Conservation (phyloP, 192 early-diverging fungal species). For the Linnemannia elongata region DNA sequence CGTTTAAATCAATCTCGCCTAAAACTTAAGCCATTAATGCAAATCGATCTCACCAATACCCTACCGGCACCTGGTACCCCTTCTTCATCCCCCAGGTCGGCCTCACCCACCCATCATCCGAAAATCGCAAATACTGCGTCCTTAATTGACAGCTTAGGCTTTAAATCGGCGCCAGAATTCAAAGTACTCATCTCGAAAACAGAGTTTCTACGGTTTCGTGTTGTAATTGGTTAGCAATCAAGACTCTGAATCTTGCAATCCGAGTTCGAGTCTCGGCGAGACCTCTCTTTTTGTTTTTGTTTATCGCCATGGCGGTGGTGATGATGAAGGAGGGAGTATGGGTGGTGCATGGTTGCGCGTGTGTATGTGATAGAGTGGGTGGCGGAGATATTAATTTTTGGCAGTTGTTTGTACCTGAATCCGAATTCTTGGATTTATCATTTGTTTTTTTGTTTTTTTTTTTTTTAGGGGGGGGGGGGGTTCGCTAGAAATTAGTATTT, state of each 20-base stretch:
- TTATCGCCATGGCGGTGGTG: too few relatives aligned
- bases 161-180: neutral
- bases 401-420: neutral
- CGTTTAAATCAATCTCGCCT: too few relatives aligned
- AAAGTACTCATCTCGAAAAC: neutral
- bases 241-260: conserved; percentile 2
- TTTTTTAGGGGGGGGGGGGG: too few relatives aligned
- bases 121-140: neutral
- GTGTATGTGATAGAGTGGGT: too few relatives aligned
- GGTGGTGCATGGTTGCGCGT: neutral
- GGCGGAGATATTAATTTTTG: neutral
- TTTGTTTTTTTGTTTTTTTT: neutral
- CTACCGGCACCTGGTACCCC: too few relatives aligned
- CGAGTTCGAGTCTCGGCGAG: conserved; percentile 1
- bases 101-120: neutral
- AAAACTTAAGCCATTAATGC: too few relatives aligned
- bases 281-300: neutral
- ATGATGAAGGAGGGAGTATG: neutral
- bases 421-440: neutral
- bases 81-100: too few relatives aligned
- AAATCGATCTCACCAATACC: too few relatives aligned
- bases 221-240: conserved; percentile 1
- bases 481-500: too few relatives aligned
- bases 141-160: neutral
- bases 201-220: neutral